Percentiles rank a stretch among this genome's conserved stretches.
Evolutionary conservation across 1,284 basidiomycete genomes (phyloP).

Genomic region (Puccinia horiana): DNA sequence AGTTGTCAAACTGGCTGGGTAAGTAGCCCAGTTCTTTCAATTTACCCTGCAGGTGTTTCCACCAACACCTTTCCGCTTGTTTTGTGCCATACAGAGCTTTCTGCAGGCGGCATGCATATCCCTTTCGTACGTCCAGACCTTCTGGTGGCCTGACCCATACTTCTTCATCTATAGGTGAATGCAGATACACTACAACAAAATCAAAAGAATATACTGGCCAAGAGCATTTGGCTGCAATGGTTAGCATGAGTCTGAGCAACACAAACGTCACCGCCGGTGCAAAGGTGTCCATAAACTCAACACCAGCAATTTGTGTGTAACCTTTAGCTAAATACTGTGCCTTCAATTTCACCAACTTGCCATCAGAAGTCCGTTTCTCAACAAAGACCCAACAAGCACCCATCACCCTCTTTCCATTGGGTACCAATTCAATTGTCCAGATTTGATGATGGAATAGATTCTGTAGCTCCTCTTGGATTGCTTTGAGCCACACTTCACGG

Average conservation of each 20-base stretch:
- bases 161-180: conserved; percentile 25
- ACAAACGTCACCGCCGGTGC: conserved; percentile 29
- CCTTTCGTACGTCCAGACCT: conserved; percentile 2
- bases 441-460: neutral
- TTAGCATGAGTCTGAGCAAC: conserved; percentile 7
- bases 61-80: conserved; percentile 20
- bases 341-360: neutral
- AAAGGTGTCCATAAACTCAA: conserved; percentile 19
- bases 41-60: conserved; percentile 2
- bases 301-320: neutral
- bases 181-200: conserved; percentile 29
- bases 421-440: neutral
- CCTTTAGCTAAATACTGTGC: conserved; percentile 21
- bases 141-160: conserved; percentile 10
- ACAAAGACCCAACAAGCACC: conserved; percentile 16
- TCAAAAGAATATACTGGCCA: conserved; percentile 20
- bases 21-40: neutral
- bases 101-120: neutral
- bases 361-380: neutral
- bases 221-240: neutral
- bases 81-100: conserved; percentile 23
- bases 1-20: neutral
- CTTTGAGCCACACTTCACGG: neutral
- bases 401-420: neutral
- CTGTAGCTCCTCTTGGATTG: conserved; percentile 10